These are phyloP conservation scores for Pterocarpus macrocarpus DNA, from an alignment of 306 rosid genomes.

Conservation along the genomic window DNA sequence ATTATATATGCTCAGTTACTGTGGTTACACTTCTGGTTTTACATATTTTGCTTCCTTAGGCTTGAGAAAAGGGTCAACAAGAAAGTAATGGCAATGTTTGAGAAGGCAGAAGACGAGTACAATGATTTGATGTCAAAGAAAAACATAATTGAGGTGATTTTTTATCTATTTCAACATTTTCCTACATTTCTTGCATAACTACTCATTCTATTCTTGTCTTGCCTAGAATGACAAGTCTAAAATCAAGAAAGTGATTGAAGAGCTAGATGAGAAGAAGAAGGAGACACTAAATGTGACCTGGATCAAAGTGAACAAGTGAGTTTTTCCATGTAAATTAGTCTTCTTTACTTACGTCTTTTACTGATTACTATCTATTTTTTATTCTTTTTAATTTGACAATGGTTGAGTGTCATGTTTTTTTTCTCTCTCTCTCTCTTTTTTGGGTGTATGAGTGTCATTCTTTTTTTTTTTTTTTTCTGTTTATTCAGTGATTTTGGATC, in stretches of 20 bases:
- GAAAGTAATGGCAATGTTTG: constrained; percentile 99
- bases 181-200: constrained; percentile 38
- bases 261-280: constrained; percentile 97
- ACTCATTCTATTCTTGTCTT: constrained; percentile 50
- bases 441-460: neutral
- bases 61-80: constrained; percentile 99
- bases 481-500: constrained; percentile 90
- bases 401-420: constrained; percentile 23
- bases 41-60: constrained; percentile 47
- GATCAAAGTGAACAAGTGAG: constrained; percentile 88
- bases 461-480: constrained; percentile 2
- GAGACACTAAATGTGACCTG: constrained; percentile 93
- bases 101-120: constrained; percentile 99
- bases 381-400: constrained; percentile 25
- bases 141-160: constrained; percentile 91
- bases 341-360: constrained; percentile 23
- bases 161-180: constrained; percentile 20
- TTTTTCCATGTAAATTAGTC: constrained; percentile 34
- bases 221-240: constrained; percentile 90
- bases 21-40: constrained; percentile 35
- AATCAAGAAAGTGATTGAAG: constrained; percentile 97
- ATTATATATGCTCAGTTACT: constrained; percentile 33
- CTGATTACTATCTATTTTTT: constrained; percentile 12
- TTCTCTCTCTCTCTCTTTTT: neutral
- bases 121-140: constrained; percentile 92